phyloP scores from a whole-genome alignment of 352 stramenopile species.

The Phytophthora niederhauseri region DNA sequence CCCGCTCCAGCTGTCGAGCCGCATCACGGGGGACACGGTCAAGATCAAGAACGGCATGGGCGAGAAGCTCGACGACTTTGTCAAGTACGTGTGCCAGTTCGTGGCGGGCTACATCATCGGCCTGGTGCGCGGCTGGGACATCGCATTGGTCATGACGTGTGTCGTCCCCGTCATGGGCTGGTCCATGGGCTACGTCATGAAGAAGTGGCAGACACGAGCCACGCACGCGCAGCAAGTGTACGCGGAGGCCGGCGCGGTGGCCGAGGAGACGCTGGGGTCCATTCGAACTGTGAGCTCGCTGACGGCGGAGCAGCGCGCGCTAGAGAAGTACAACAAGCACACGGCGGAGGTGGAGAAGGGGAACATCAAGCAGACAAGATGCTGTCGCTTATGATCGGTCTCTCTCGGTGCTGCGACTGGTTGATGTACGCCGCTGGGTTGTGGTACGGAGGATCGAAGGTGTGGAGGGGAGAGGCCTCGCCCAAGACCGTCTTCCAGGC shows the following conservation, averaged over 20 bases:
- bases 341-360: not conserved
- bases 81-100: slow-evolving; percentile 23
- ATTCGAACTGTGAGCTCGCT: not conserved
- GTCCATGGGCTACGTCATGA: slow-evolving; percentile 15
- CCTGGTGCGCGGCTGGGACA: not conserved
- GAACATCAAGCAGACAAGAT: slow-evolving; percentile 21
- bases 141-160: not conserved
- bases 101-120: slow-evolving; percentile 22
- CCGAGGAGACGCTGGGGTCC: not conserved
- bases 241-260: not conserved
- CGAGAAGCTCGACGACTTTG: slow-evolving; percentile 16
- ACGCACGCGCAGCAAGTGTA: slow-evolving; percentile 21
- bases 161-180: slow-evolving; percentile 14
- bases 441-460: slow-evolving; percentile 42
- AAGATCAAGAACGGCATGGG: slow-evolving; percentile 30
- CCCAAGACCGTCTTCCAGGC: slow-evolving; percentile 30
- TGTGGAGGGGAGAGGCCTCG: slow-evolving; percentile 15
- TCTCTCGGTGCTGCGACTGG: slow-evolving; percentile 28
- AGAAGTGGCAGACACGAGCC: slow-evolving; percentile 3
- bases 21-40: slow-evolving; percentile 24
- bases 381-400: not conserved
- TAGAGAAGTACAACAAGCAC: not conserved
- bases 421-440: slow-evolving; percentile 37
- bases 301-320: not conserved
- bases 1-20: slow-evolving; percentile 18